Base-by-base conservation (phyloP, 2,329 filamentous ascomycete species). In the Botrytis squamosa region DNA sequence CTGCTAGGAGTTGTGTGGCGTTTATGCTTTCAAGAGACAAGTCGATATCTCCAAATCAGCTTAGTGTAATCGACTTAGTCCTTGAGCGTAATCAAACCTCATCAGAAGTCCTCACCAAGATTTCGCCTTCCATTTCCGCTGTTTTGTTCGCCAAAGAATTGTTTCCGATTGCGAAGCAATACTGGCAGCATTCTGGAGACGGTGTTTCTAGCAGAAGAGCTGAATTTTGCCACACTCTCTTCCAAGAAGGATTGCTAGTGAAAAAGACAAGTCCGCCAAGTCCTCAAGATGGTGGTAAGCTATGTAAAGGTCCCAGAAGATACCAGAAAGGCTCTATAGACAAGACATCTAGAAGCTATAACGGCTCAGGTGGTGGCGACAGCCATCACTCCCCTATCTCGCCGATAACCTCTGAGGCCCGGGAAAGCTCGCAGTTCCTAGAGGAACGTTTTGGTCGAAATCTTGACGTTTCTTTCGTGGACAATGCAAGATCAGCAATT, bases 141-240 rank as follows among this genome's bases (percentile, higher is more conserved):
- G 90, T 97, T 4, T 81, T 98, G 60, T 94, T 92, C 78, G 89
- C 91, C 0, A 85, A 87, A 64, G 88, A 90, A 20, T 84, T 89
- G 29, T 95, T 91, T 78, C 84, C 89, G 7, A 83, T 92, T 74
- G 93, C 94, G n/a, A 98, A 98, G 82, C 89, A 94, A 79, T 98
- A 97, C 80, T 99, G 96, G 96, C 96, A 98, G 82, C 96, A 99
- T 82, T 92, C 93, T 0, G 96, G 96, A 33, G 95, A 97, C 75
- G 96, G 96, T 25, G 87, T 97, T 22, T 98, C 95, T 0, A 98
- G 95, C 81, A 91, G 96, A 68, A 89, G 94, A 59, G 95, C 94
- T 49, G 95, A 98, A 81, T 98, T 97, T 82, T 97, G 93, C 80
- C 90, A 94, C 75, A 86, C 88, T 60, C 87, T 95, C 2, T 89